A percentile compares a stretch with the other conserved stretches of the same genome.
Conservation (phyloP, 768 basidiomycete species). For the Tubosaeta sp. region DNA sequence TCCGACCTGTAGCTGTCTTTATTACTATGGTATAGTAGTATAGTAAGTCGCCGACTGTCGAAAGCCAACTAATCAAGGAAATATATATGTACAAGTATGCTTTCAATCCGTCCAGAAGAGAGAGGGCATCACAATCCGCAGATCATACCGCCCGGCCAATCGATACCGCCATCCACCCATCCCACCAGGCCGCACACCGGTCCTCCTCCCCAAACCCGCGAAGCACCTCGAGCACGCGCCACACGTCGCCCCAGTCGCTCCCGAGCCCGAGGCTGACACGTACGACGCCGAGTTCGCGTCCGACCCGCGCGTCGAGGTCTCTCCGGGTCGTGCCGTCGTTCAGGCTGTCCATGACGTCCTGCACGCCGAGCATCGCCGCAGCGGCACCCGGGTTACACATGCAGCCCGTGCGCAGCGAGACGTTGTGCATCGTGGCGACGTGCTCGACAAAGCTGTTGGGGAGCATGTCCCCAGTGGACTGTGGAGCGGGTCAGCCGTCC, state of each 20-base stretch:
- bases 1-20: too few species aligned
- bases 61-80: neutral
- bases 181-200: slow-evolving; percentile 38
- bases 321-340: slow-evolving; percentile 55
- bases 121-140: neutral
- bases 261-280: slow-evolving; percentile 76
- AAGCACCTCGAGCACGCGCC: slow-evolving; percentile 51
- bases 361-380: slow-evolving; percentile 62
- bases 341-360: slow-evolving; percentile 58
- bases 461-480: slow-evolving; percentile 65
- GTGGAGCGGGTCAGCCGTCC: neutral
- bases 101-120: neutral
- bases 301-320: slow-evolving; percentile 58
- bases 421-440: slow-evolving; percentile 55
- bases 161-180: slow-evolving; percentile 31
- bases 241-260: slow-evolving; percentile 73
- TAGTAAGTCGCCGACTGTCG: neutral
- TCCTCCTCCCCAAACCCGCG: slow-evolving; percentile 39
- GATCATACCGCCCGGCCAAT: slow-evolving; percentile 34
- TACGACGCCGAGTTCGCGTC: slow-evolving; percentile 69
- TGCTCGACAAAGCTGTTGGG: slow-evolving; percentile 73
- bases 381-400: slow-evolving; percentile 88
- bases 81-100: neutral
- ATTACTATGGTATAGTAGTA: neutral
- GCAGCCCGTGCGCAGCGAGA: slow-evolving; percentile 80